phyloP scores from a whole-genome alignment of 2,329 filamentous ascomycete species.

The Chrysoporthe puriensis region DNA sequence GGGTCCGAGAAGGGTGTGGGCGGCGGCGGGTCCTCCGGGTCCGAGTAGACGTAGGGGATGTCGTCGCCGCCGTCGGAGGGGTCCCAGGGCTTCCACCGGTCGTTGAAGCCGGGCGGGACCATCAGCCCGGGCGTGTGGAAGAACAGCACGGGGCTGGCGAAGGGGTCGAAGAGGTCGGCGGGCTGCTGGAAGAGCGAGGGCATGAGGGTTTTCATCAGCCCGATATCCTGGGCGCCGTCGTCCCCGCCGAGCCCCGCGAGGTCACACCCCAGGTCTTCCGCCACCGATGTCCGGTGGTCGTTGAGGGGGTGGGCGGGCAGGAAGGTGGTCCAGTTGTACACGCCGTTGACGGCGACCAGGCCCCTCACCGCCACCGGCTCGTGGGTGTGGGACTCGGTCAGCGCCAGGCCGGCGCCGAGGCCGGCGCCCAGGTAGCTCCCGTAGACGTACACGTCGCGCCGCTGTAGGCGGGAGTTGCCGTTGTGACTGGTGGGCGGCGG shows the following conservation, averaged over 20 bases:
- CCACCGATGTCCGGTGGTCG: constrained; percentile 29
- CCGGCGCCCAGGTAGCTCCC: constrained; percentile 62
- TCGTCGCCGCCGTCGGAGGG: constrained; percentile 8
- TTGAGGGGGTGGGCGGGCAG: constrained; percentile 57
- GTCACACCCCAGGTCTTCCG: constrained; percentile 25
- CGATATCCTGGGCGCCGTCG: constrained; percentile 42
- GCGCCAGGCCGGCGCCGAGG: constrained; percentile 58
- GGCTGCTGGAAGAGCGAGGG: constrained; percentile 53
- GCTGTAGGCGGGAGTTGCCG: constrained; percentile 26
- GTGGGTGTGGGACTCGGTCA: constrained; percentile 57
- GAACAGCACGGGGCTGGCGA: constrained; percentile 61
- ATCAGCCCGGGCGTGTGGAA: constrained; percentile 57
- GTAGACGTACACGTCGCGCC: constrained; percentile 53
- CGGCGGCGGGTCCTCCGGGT: constrained; percentile 18
- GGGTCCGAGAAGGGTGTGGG: constrained; percentile 16
- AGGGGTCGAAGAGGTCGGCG: constrained; percentile 59
- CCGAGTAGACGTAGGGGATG: constrained; percentile 23
- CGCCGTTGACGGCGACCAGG: constrained; percentile 60
- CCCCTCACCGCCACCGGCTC: constrained; percentile 54
- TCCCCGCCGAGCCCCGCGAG: constrained; percentile 33
- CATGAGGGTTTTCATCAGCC: constrained; percentile 41
- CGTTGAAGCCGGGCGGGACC: constrained; percentile 49
- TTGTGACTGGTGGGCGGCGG: constrained; percentile 36
- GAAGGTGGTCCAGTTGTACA: constrained; percentile 68
- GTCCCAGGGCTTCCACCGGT: background rate